Base-by-base conservation (phyloP, 176 grass and related monocot species). In the Carex cristatella region DNA sequence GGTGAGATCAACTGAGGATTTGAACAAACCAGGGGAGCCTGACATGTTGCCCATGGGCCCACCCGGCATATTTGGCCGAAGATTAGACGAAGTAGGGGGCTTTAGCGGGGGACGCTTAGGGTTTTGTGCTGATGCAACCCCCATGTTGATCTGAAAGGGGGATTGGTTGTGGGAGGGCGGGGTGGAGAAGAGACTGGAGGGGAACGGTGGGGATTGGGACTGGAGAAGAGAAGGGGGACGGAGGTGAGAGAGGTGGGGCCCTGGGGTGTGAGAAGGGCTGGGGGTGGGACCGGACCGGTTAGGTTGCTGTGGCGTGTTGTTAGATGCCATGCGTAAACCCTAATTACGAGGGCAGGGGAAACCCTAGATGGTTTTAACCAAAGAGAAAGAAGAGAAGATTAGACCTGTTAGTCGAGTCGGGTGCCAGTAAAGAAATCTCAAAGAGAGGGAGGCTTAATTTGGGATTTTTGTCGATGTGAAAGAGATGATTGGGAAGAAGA, bases 101-200 rank as follows among this genome's bases (percentile, higher is more conserved):
- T 94, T 98, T 81, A 91, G 92, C 3, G 93, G 91, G 10, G 93
- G 96, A 1, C 91, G 86, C 80, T 95, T 98, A 72, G 5, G 71
- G 69, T 79, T 90, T 86, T 89, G 88, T 2, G 82, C 84, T 28
- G 90, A 81, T 14, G 69, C 13, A 4, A 61, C 42, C 40, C 73
- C 72, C 88, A 95, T 92, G 78, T 98, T 93, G 83, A 98, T 92
- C 83, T 98, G 96, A 71, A 98, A 98, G 33, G 96, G 88, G 31
- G 93, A 90, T 48, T 87, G 91, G 48, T 82, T 85, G 85, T 94
- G 94, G 54, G 83, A 42, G 3, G 84, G 88, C 4, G 91, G 91
- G n/a, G 89, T 82, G 65, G 90, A 86, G 86, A 93, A 94, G 79
- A 94, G 87, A 79, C 88, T 81, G 81, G 81, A 56, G 19, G 61